Base-by-base conservation (phyloP, 805 yeast species). In the Candida pseudofarinosa region DNA sequence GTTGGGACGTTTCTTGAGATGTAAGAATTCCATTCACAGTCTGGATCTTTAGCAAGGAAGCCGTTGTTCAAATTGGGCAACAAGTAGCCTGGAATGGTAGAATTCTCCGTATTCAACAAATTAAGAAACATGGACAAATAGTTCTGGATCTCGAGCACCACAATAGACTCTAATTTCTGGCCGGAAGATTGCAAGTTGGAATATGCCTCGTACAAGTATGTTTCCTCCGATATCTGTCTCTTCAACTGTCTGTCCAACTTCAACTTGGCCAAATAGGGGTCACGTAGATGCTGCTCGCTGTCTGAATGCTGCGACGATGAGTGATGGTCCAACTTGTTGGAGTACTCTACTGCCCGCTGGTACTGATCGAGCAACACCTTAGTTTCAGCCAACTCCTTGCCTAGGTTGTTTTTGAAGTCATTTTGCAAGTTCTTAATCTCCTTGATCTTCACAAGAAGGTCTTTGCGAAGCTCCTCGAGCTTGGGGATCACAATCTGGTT, bases 21-120 rank as follows among this genome's bases (percentile, higher is more conserved):
- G 50, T 88, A 93, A 28, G 86, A 76, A 46, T 85, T 87, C 96
- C 97, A 91, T 69, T 93, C 98, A 58, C 80, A 80, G 31, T 78
- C 73, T 10, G 96, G 81, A 46, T 85, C 89, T 57, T 85, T 84
- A 30, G 85, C 76, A 48, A 89, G 76, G 50, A 89, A 80, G 3
- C 72, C 72, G 35, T 64, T 55, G 33, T 59, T 55, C 44, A 88
- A 66, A 58, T 78, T 80, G 2, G 89, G 80, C 34, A 83, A 72
- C 47, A 88, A 66, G 38, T 73, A 74, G 48, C 81, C 81, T 51
- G 85, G 78, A 14, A 88, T 81, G 36, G 83, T 70, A 52, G 83
- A 83, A 33, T 89, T 83, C 60, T 85, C 88, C 53, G 80, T 81
- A 26, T 85, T 87, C 45, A 86, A 66, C 32, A 84, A 65, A 51